Conservation (phyloP, 257 asterid species). For the Verbena officinalis region DNA sequence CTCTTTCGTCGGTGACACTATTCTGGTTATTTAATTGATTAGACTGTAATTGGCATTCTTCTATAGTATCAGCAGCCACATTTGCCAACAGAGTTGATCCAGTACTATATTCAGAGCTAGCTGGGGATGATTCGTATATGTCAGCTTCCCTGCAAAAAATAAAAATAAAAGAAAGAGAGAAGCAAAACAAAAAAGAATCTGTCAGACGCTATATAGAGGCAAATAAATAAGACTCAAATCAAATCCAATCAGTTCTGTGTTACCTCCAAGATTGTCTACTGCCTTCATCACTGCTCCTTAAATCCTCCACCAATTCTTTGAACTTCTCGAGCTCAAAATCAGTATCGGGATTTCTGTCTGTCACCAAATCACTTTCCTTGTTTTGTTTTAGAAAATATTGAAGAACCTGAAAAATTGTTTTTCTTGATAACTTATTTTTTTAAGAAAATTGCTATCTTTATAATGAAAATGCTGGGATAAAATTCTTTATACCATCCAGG, state of each 20-base stretch:
- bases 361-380: constrained; percentile 57
- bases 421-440: constrained; percentile 26
- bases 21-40: constrained; percentile 44
- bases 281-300: constrained; percentile 53
- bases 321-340: constrained; percentile 65
- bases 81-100: constrained; percentile 69
- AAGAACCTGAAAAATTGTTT: constrained; percentile 58
- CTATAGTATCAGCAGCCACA: constrained; percentile 45
- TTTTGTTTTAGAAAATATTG: constrained; percentile 76
- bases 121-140: constrained; percentile 61
- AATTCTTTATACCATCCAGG: constrained; percentile 69
- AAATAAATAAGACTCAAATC: constrained; percentile 22
- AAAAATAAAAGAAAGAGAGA: no score
- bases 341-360: constrained; percentile 46
- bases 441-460: constrained; percentile 10
- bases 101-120: constrained; percentile 82
- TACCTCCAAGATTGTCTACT: constrained; percentile 78
- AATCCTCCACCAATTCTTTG: constrained; percentile 69
- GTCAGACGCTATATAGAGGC: constrained; percentile 37
- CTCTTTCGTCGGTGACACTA: constrained; percentile 45
- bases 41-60: constrained; percentile 52
- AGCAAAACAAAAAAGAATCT: no score
- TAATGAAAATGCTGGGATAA: constrained; percentile 15
- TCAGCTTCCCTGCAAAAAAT: constrained; percentile 68
- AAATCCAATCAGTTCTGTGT: constrained; percentile 6